These are phyloP conservation scores for Penicillium longicatenatum DNA, from an alignment of 495 filamentous ascomycete species.

Conservation along the genomic window DNA sequence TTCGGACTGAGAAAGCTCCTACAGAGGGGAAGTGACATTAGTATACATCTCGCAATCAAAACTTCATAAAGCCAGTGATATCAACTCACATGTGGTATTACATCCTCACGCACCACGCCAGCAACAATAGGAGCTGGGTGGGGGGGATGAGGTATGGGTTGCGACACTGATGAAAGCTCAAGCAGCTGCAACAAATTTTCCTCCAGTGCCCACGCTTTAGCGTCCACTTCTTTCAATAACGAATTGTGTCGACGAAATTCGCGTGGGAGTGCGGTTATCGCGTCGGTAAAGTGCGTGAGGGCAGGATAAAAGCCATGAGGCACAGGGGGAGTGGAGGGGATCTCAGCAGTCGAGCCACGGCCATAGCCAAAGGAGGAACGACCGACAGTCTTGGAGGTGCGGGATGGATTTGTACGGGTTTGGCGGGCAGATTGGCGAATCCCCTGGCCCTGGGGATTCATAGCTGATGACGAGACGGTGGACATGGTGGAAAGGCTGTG, in stretches of 20 bases:
- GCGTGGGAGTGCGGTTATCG: constrained; percentile 87
- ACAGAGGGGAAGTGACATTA: constrained; percentile 13
- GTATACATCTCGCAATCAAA: neutral
- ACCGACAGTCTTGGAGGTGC: constrained; percentile 58
- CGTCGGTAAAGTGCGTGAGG: constrained; percentile 90
- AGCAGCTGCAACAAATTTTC: constrained; percentile 69
- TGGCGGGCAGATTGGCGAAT: constrained; percentile 59
- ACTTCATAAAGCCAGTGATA: neutral
- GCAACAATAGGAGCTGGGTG: constrained; percentile 43
- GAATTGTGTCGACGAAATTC: constrained; percentile 95
- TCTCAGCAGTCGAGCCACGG: constrained; percentile 35
- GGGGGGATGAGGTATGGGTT: constrained; percentile 39
- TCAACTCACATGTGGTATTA: constrained; percentile 35
- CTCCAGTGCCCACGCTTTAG: constrained; percentile 67
- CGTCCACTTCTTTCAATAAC: constrained; percentile 94
- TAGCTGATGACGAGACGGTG: constrained; percentile 30
- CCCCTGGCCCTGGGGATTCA: constrained; percentile 36
- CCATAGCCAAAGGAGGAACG: constrained; percentile 51
- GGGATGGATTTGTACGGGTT: constrained; percentile 61
- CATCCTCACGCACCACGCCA: constrained; percentile 44
- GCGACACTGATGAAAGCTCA: constrained; percentile 62
- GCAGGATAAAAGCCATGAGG: constrained; percentile 82
- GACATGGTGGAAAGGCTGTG: constrained; percentile 31
- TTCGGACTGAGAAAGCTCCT: constrained; percentile 40
- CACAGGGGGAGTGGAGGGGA: constrained; percentile 35